Base-by-base conservation (phyloP, 768 basidiomycete species). In the Calocybe gangraenosa region DNA sequence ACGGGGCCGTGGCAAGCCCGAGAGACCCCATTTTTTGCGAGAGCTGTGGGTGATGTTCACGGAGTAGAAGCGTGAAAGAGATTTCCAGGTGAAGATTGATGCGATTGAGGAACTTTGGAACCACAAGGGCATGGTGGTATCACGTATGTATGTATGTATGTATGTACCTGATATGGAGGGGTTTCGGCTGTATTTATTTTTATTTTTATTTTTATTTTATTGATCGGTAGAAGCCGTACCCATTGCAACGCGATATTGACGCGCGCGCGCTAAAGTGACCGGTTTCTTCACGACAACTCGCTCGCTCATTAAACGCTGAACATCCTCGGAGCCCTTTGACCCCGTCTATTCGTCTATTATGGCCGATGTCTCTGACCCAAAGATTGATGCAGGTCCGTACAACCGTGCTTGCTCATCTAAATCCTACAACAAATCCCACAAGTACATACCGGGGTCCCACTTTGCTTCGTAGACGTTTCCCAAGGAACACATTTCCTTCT, bases 321-420 rank as follows among this genome's bases (percentile, higher is more conserved):
- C n/a, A n/a, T n/a, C n/a, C n/a, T n/a, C n/a, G n/a, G n/a, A n/a
- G n/a, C n/a, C n/a, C n/a, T n/a, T n/a, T n/a, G n/a, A n/a, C n/a
- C n/a, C n/a, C n/a, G n/a, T n/a, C n/a, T n/a, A n/a, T n/a, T n/a
- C n/a, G n/a, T n/a, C n/a, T 43, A 48, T 45, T 52, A 88, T 88
- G 90, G 91, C 90, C 52, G 87, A 92, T 75, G 66, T 88, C 50
- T 78, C 80, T 48, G 82, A 88, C 66, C 70, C 80, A 37, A 72
- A 73, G 51, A 92, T 94, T 58, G 66, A 68, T 47, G 74, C 86
- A 72, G 90, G 90, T 90, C 46, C 52, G 55, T 47, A 22, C 7
- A 38, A 40, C 37, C 28, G 25, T 32, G 15, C 25, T 37, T 42
- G 30, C 23, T 17, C 28, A 15, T 20, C 14, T 19, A 14, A 36